Conservation (phyloP, 352 stramenopile genomes). For the Phytophthora brassicae region DNA sequence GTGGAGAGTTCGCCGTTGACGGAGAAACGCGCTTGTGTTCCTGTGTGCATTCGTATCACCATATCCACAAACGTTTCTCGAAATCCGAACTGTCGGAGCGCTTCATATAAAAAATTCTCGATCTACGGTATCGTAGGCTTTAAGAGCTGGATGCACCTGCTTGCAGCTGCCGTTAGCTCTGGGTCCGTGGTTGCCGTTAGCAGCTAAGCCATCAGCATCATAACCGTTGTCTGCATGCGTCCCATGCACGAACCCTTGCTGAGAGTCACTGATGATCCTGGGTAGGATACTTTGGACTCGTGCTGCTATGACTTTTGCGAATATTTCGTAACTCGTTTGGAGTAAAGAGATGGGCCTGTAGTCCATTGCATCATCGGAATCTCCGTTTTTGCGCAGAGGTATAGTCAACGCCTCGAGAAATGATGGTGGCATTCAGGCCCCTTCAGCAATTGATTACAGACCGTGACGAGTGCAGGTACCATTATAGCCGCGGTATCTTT, state of each 20-base stretch:
- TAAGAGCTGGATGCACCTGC: conserved; percentile 3
- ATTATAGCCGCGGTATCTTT: background rate
- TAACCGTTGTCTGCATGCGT: background rate
- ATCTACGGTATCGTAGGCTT: conserved; percentile 6
- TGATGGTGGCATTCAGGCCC: background rate
- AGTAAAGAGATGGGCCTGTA: conserved; percentile 12
- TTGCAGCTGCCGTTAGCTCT: background rate
- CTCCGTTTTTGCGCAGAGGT: conserved; percentile 1
- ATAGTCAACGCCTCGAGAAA: conserved; percentile 2
- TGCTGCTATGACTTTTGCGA: background rate
- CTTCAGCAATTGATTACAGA: background rate
- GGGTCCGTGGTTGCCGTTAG: background rate
- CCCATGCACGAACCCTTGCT: conserved; percentile 10
- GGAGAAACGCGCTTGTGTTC: background rate
- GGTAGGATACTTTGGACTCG: background rate
- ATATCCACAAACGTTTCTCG: background rate
- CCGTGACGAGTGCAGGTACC: background rate
- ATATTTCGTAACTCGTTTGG: conserved; percentile 15
- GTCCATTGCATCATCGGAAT: conserved; percentile 5
- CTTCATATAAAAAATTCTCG: conserved; percentile 3
- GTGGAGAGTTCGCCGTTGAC: background rate
- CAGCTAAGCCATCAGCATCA: conserved; percentile 5
- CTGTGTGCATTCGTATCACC: background rate
- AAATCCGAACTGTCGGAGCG: background rate
- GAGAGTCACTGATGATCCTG: background rate